phyloP scores from a whole-genome alignment of 768 basidiomycete genomes.

The Suillus subalutaceus region DNA sequence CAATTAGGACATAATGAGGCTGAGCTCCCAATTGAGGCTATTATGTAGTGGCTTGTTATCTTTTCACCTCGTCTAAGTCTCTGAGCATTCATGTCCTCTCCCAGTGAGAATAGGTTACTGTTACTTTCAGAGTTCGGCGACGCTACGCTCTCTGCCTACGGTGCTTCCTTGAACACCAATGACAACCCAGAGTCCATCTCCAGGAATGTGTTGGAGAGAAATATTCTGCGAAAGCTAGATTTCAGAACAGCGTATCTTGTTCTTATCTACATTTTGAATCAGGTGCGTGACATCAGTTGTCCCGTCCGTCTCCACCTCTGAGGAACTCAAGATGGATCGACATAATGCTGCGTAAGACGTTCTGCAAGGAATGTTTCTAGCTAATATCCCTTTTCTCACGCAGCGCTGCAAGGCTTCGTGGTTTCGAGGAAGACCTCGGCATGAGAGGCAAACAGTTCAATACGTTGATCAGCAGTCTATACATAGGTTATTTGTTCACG shows the following conservation, averaged over 20 bases:
- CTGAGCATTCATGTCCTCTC: neutral
- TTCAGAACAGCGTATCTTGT: slow-evolving; percentile 44
- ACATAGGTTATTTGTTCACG: slow-evolving; percentile 72
- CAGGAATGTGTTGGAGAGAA: slow-evolving; percentile 40
- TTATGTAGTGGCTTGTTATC: too few relatives aligned
- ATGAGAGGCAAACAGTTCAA: slow-evolving; percentile 65
- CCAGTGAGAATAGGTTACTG: neutral
- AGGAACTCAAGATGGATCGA: slow-evolving; percentile 51
- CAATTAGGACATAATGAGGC: too few relatives aligned
- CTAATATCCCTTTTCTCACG: neutral
- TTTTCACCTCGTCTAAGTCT: too few relatives aligned
- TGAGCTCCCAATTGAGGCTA: too few relatives aligned
- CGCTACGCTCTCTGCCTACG: neutral
- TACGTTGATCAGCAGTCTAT: slow-evolving; percentile 60
- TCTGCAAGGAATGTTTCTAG: neutral
- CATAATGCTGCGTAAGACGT: slow-evolving; percentile 61
- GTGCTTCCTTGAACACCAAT: neutral
- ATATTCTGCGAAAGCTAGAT: slow-evolving; percentile 44
- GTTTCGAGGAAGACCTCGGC: slow-evolving; percentile 55
- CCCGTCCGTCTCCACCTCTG: neutral
- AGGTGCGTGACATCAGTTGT: slow-evolving; percentile 30
- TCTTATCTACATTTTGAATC: slow-evolving; percentile 47
- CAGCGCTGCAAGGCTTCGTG: slow-evolving; percentile 70
- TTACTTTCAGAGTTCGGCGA: neutral
- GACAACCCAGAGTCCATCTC: neutral